Percentiles rank a stretch among this genome's conserved stretches.
These are phyloP conservation scores for Coemansia sp. DNA, from an alignment of 192 early-diverging fungal genomes.

Conservation along the genomic window DNA sequence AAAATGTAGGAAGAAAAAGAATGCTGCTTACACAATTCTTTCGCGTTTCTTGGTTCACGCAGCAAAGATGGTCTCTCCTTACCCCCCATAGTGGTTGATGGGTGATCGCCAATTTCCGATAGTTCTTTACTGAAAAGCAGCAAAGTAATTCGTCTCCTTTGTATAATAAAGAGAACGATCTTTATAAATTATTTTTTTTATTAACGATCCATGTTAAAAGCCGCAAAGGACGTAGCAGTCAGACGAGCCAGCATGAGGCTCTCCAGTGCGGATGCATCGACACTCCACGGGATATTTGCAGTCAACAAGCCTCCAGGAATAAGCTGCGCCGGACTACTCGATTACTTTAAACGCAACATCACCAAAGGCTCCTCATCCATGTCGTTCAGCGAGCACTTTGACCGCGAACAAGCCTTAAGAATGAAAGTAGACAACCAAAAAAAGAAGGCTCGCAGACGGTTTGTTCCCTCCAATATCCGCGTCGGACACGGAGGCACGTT, in stretches of 20 bases:
- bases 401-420: constrained; percentile 27
- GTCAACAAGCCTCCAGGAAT: constrained; percentile 57
- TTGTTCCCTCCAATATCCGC: constrained; percentile 21
- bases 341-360: constrained; percentile 52
- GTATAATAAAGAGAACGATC: no score
- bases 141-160: no score
- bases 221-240: constrained; percentile 20
- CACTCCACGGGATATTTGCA: constrained; percentile 40
- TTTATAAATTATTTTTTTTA: neutral
- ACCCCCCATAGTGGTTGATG: neutral
- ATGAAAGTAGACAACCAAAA: constrained; percentile 17
- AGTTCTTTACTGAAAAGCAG: neutral
- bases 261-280: constrained; percentile 1
- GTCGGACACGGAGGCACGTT: constrained; percentile 53
- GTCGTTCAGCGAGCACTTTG: constrained; percentile 48
- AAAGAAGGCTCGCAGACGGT: neutral
- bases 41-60: no score
- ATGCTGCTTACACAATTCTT: no score
- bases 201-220: neutral
- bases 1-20: neutral
- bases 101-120: neutral
- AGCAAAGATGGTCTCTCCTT: neutral
- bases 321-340: constrained; percentile 47
- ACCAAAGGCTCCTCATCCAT: constrained; percentile 10
- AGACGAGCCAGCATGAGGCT: neutral